These are phyloP conservation scores for Oidiodendron maius DNA, from an alignment of 495 filamentous ascomycete species.

Conservation along the genomic window DNA sequence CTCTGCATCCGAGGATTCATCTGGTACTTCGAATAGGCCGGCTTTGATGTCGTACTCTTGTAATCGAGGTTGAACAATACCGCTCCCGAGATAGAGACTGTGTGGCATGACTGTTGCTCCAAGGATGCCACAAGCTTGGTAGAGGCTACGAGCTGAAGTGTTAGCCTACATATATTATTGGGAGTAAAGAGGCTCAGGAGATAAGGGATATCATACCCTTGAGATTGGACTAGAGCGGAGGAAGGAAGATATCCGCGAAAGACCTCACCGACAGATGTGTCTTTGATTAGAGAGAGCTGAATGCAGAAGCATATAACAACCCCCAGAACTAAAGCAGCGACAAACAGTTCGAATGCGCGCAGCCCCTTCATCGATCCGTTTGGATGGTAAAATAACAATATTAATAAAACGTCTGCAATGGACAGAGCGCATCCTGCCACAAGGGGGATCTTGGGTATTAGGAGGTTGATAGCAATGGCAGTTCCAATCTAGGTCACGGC, in stretches of 20 bases:
- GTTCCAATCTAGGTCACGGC: constrained; percentile 53
- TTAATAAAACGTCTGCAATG: constrained; percentile 76
- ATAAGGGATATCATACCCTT: constrained; percentile 41
- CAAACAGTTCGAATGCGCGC: constrained; percentile 74
- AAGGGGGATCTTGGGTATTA: constrained; percentile 69
- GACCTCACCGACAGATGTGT: constrained; percentile 65
- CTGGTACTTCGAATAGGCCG: constrained; percentile 43
- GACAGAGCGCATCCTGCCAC: constrained; percentile 85
- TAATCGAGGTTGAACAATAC: constrained; percentile 78
- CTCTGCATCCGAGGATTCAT: constrained; percentile 19
- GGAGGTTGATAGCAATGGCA: constrained; percentile 82
- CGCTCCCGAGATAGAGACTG: constrained; percentile 82
- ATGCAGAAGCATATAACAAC: constrained; percentile 91
- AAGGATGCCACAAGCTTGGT: constrained; percentile 87
- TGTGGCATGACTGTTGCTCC: constrained; percentile 96
- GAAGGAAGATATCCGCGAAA: constrained; percentile 83
- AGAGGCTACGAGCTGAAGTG: constrained; percentile 53
- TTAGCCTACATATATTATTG: too few relatives aligned
- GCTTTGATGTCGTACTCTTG: constrained; percentile 64
- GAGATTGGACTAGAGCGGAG: constrained; percentile 59
- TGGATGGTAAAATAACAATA: constrained; percentile 80
- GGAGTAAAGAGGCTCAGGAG: background rate
- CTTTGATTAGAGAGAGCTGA: constrained; percentile 71
- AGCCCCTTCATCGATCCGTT: constrained; percentile 66
- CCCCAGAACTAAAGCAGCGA: constrained; percentile 71